Percentiles rank a stretch among this genome's conserved stretches.
These are phyloP conservation scores for Candida labiduridarum DNA, from an alignment of 1,139 yeast species.

Conservation along the genomic window DNA sequence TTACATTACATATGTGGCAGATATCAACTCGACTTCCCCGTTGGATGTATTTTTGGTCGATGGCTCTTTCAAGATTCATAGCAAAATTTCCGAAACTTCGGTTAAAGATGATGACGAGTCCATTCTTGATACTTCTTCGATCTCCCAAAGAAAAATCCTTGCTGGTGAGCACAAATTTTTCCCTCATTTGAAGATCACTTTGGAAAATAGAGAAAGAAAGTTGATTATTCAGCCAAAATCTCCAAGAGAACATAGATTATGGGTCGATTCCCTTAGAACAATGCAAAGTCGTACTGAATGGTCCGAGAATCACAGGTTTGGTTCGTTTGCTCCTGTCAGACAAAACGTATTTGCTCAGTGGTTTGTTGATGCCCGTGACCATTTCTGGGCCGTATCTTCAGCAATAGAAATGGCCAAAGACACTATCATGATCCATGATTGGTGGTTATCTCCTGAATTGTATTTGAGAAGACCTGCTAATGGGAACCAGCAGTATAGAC, in stretches of 20 bases:
- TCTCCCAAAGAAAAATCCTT: slow-evolving; percentile 28
- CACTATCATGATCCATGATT: slow-evolving; percentile 92
- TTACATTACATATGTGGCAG: slow-evolving; percentile 82
- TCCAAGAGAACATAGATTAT: slow-evolving; percentile 65
- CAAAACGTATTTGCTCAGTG: slow-evolving; percentile 87
- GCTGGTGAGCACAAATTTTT: slow-evolving; percentile 32
- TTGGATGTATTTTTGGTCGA: slow-evolving; percentile 90
- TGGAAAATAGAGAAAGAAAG: slow-evolving; percentile 79
- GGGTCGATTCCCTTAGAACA: slow-evolving; percentile 73
- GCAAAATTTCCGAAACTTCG: background rate
- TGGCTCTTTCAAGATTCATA: slow-evolving; percentile 56
- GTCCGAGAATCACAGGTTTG: slow-evolving; percentile 76
- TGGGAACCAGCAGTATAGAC: slow-evolving; percentile 92
- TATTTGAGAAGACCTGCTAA: slow-evolving; percentile 92
- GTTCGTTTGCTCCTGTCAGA: slow-evolving; percentile 91
- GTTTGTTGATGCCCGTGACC: slow-evolving; percentile 96
- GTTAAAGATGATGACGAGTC: slow-evolving; percentile 51
- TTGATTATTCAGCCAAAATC: slow-evolving; percentile 75
- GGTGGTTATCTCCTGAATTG: slow-evolving; percentile 98
- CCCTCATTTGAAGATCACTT: slow-evolving; percentile 57
- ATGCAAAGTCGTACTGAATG: slow-evolving; percentile 74
- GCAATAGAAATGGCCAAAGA: slow-evolving; percentile 95
- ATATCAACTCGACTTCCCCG: slow-evolving; percentile 83
- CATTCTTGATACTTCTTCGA: slow-evolving; percentile 48
- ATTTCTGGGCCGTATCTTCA: slow-evolving; percentile 93